Percentiles rank a stretch among this genome's conserved stretches.
These are phyloP conservation scores for Botrytis squamosa DNA, from an alignment of 2,329 filamentous ascomycete species.

Conservation along the genomic window DNA sequence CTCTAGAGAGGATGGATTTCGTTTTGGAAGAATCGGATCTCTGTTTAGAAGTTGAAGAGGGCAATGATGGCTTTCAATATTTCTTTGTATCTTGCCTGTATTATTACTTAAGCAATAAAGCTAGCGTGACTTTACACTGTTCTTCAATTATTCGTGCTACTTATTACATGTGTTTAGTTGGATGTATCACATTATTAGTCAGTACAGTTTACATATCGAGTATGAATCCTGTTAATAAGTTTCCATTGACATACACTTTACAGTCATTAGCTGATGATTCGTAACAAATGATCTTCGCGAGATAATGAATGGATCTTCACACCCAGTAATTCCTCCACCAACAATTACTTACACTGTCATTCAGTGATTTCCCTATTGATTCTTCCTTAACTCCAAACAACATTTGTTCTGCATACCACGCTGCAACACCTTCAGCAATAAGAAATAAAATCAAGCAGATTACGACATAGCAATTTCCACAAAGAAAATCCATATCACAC, in stretches of 20 bases:
- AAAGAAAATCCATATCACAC: background rate
- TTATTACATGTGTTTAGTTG: background rate
- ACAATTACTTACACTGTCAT: background rate
- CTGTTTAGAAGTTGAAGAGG: background rate
- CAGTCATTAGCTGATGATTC: background rate
- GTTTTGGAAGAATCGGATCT: background rate
- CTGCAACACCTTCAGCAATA: background rate
- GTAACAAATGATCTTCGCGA: background rate
- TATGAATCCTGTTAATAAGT: too few relatives aligned
- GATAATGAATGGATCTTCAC: background rate
- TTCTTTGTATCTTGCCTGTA: background rate
- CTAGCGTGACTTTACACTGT: background rate
- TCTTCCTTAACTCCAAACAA: background rate
- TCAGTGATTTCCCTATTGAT: background rate
- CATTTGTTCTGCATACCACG: background rate
- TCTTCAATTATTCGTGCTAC: background rate
- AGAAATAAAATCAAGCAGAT: background rate
- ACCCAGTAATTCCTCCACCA: background rate
- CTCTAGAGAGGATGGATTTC: background rate
- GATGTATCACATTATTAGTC: background rate
- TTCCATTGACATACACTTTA: background rate
- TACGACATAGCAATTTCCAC: background rate
- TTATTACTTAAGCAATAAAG: background rate
- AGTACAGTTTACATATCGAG: background rate
- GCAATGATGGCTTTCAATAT: background rate